phyloP scores from a whole-genome alignment of 345 rosid genomes.

The Turritis glabra region DNA sequence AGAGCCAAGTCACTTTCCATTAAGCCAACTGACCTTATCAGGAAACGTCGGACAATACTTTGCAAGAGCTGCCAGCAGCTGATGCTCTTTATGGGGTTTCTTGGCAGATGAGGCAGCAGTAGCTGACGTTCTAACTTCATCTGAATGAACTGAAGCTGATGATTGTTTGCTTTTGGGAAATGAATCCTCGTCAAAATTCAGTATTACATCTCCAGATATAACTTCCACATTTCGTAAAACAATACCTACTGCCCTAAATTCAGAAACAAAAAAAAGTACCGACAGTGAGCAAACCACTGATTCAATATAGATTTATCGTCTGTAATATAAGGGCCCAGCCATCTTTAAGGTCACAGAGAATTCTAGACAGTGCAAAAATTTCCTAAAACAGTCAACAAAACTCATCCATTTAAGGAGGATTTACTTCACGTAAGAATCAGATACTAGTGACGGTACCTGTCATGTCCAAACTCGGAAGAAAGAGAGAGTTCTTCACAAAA shows the following conservation, averaged over 20 bases:
- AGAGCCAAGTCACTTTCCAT: background rate
- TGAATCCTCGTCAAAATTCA: conserved; percentile 73
- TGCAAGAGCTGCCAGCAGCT: conserved; percentile 51
- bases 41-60: conserved; percentile 73
- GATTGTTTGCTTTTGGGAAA: conserved; percentile 59
- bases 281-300: conserved; percentile 22
- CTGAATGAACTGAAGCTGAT: conserved; percentile 43
- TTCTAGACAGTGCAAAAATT: conserved; percentile 9
- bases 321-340: conserved; percentile 1
- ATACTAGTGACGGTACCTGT: conserved; percentile 56
- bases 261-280: conserved; percentile 9
- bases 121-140: conserved; percentile 38
- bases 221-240: conserved; percentile 66
- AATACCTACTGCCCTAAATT: conserved; percentile 78
- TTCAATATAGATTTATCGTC: background rate
- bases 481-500: conserved; percentile 80
- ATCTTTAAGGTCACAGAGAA: conserved; percentile 4
- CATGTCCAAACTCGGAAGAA: conserved; percentile 83
- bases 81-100: conserved; percentile 51
- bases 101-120: conserved; percentile 42
- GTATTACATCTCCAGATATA: conserved; percentile 63
- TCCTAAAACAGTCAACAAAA: conserved; percentile 4
- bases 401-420: conserved; percentile 2
- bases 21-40: conserved; percentile 68
- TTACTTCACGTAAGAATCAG: conserved; percentile 9